phyloP scores from a whole-genome alignment of 768 basidiomycete genomes.

The Lactifluus rugatus region DNA sequence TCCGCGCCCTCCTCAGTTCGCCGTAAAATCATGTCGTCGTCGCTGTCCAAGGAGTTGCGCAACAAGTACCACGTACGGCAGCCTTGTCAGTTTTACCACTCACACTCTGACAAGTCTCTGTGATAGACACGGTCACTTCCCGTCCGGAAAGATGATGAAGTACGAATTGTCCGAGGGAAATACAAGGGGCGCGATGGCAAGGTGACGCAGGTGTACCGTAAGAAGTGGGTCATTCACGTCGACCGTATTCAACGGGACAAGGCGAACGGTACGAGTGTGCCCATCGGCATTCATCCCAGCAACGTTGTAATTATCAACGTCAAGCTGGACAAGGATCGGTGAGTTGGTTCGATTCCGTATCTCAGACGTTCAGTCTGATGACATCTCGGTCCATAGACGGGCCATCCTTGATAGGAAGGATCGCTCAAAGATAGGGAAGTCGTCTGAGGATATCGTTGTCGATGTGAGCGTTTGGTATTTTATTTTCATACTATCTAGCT shows the following conservation, averaged over 20 bases:
- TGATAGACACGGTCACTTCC: slow-evolving; percentile 80
- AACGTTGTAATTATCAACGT: slow-evolving; percentile 91
- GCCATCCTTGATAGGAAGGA: slow-evolving; percentile 84
- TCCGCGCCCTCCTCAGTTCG: slow-evolving; percentile 88
- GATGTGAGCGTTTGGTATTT: slow-evolving; percentile 45
- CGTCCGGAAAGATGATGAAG: slow-evolving; percentile 97
- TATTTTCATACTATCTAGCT: slow-evolving; percentile 15
- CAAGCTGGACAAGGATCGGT: slow-evolving; percentile 91
- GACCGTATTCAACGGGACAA: slow-evolving; percentile 98
- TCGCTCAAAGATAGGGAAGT: slow-evolving; percentile 49
- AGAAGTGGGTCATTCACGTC: slow-evolving; percentile 98
- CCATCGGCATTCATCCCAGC: slow-evolving; percentile 93
- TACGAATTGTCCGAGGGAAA: slow-evolving; percentile 91
- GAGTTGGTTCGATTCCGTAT: slow-evolving; percentile 17
- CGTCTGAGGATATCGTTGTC: slow-evolving; percentile 58
- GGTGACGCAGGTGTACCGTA: slow-evolving; percentile 94
- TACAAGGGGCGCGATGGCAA: slow-evolving; percentile 99
- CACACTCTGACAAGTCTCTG: slow-evolving; percentile 3
- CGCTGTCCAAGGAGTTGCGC: slow-evolving; percentile 91
- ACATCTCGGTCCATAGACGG: slow-evolving; percentile 38
- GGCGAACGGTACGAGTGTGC: slow-evolving; percentile 87
- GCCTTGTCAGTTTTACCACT: not conserved
- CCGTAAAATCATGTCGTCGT: slow-evolving; percentile 96
- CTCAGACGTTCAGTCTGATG: not conserved
- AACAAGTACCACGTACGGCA: slow-evolving; percentile 75